These are phyloP conservation scores for Clitopilus hobsonii DNA, from an alignment of 768 basidiomycete species.

Conservation along the genomic window DNA sequence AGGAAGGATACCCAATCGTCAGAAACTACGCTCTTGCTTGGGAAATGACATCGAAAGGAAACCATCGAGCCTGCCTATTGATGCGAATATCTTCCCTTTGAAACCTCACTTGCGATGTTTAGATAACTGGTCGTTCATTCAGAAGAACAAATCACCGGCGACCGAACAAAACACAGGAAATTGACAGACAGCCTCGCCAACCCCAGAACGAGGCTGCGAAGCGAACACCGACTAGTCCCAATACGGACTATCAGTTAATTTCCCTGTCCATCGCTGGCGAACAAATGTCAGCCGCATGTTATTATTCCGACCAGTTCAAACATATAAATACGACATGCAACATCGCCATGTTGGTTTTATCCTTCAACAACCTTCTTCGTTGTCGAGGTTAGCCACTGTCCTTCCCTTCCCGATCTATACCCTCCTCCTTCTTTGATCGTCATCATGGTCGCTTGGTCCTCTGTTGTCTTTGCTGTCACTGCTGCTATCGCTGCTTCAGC, in stretches of 20 bases:
- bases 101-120: too few species aligned
- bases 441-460: background rate
- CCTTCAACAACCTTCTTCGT: background rate
- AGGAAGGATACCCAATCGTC: too few species aligned
- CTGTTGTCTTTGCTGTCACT: background rate
- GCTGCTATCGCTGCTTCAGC: background rate
- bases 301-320: background rate
- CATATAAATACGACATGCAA: background rate
- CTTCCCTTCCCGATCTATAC: background rate
- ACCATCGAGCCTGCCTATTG: too few species aligned
- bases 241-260: background rate
- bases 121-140: too few species aligned
- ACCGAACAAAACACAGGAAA: background rate
- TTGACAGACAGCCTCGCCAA: background rate
- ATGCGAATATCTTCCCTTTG: too few species aligned
- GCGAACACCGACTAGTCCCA: background rate
- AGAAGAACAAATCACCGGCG: background rate
- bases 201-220: background rate
- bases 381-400: background rate
- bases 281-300: background rate
- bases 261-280: background rate
- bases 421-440: background rate
- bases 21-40: too few species aligned
- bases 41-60: too few species aligned
- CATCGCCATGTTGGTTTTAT: too few species aligned